Base-by-base conservation (phyloP, 2,329 filamentous ascomycete genomes). In the Akanthomyces dipterigenus region DNA sequence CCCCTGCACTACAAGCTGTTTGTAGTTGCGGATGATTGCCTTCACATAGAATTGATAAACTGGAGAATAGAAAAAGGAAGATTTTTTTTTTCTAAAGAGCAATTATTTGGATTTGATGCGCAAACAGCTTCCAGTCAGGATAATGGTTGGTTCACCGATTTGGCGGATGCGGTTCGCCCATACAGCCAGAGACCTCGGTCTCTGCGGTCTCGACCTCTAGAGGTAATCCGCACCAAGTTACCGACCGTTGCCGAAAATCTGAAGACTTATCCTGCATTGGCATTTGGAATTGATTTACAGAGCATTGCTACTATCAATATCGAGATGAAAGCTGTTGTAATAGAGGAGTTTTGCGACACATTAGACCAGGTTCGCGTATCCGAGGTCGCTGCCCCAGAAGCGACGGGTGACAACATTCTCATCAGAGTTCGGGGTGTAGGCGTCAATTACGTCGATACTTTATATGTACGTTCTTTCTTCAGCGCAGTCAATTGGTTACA, bases 361-460 rank as follows among this genome's bases (percentile, higher is more conserved):
- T 59, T 72, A 5, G 59, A 66, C n/a, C 55, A 71, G 3, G 63
- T 73, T 12, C 53, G 55, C 3, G 66, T 70, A 24, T 69, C 69
- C 3, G 63, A 69, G 5, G 59, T 70, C 24, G 64, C 70, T 0
- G 22, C 31, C 12, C 69, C 69, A 2, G 43, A 50, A 20, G 62
- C 63, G 6, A 58, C 46, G n/a, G 16, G 51, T 14, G 60, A 67
- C 53, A 64, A 68, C 16, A 62, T 70, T 9, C 66, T 72, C 55
- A 64, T 73, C 58, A 66, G 68, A 61, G 78, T 86, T 56, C 79
- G 79, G 1, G 82, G 83, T 62, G 80, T 80, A 59, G 81, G 82
- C 4, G 74, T 85, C 24, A 86, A 85, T 59, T 85, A 84, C 67
- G 82, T 85, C 53, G 84, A 87, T 66, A 78, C 83, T 9, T 77